A percentile compares a stretch with the other conserved stretches of the same genome.
Evolutionary conservation across 2,329 filamentous ascomycete genomes (phyloP).

Genomic region (Teratosphaeria destructans): DNA sequence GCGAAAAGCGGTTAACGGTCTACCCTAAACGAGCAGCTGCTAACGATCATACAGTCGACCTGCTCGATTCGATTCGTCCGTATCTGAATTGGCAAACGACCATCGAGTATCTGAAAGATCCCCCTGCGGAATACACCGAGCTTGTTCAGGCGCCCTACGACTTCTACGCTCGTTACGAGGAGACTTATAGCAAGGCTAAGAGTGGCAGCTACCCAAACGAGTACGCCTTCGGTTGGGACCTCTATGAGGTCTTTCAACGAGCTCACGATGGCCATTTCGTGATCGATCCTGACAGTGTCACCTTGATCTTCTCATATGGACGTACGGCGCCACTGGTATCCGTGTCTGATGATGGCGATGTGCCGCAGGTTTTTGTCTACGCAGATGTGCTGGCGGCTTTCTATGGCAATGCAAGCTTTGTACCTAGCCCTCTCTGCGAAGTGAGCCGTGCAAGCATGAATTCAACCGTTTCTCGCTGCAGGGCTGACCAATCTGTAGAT

Average conservation of each 20-base stretch:
- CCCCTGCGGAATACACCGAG: slow-evolving; percentile 35
- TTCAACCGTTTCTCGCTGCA: neutral
- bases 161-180: slow-evolving; percentile 29
- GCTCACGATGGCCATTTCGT: slow-evolving; percentile 58
- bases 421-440: slow-evolving; percentile 37
- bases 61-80: slow-evolving; percentile 34
- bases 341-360: slow-evolving; percentile 49
- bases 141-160: slow-evolving; percentile 36
- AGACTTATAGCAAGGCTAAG: slow-evolving; percentile 30
- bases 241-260: slow-evolving; percentile 43
- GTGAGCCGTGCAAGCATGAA: neutral
- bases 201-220: slow-evolving; percentile 30
- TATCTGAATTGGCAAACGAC: slow-evolving; percentile 39
- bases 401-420: slow-evolving; percentile 30
- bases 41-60: slow-evolving; percentile 20
- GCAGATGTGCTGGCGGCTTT: slow-evolving; percentile 35
- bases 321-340: slow-evolving; percentile 46
- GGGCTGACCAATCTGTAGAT: slow-evolving; percentile 30
- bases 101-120: slow-evolving; percentile 34
- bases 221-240: slow-evolving; percentile 38
- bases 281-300: slow-evolving; percentile 45
- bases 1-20: neutral
- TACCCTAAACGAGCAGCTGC: neutral
- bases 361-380: slow-evolving; percentile 49
- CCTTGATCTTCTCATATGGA: slow-evolving; percentile 41